Evolutionary conservation across 2,329 filamentous ascomycete species (phyloP), one percentile per base, ranked within the genome.

Genomic region (Torrubiella hemipterigena): DNA sequence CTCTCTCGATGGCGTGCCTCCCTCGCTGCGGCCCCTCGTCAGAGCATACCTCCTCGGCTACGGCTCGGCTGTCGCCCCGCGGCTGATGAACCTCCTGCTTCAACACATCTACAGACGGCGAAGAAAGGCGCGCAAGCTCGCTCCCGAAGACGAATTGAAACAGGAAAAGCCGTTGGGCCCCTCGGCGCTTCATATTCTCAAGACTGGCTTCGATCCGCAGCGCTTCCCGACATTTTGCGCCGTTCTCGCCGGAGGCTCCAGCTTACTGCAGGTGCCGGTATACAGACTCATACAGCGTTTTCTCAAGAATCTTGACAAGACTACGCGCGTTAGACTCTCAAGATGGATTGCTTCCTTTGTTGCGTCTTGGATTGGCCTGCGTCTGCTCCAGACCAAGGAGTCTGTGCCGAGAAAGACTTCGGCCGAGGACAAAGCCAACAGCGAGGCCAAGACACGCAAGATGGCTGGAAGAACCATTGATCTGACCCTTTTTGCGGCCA

Each of bases 401-500:
- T n/a, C n/a, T n/a, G n/a, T n/a, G n/a, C n/a, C n/a, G n/a, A n/a
- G n/a, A n/a, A 55, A 60, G 32, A 65, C 56, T 31, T 48, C 52
- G 6, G 46, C 50, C 29, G 63, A 65, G 39, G 54, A 59, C 5
- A 28, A 32, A 5, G 31, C 35, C 19, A 17, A 31, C 6, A 18
- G 30, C 7, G 25, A 22, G 11, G 15, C 15, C 16, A 23, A 33
- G 7, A 28, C 33, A 12, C 38, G 38, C 33, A 48, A 41, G 32
- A 43, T 51, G 38, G 81, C 77, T 9, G 84, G 84, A 27, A 73
- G 77, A 43, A 89, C 84, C 2, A 67, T 93, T 37, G 84, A 93
- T 49, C 63, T 93, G 19, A 89, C 83, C 1, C 61, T 93, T n/a
- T 89, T 91, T 48, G 73, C 81, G 9, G 62, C 72, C 27, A 76